Conservation (phyloP, 306 rosid species). For the Cucurbita moschata region DNA sequence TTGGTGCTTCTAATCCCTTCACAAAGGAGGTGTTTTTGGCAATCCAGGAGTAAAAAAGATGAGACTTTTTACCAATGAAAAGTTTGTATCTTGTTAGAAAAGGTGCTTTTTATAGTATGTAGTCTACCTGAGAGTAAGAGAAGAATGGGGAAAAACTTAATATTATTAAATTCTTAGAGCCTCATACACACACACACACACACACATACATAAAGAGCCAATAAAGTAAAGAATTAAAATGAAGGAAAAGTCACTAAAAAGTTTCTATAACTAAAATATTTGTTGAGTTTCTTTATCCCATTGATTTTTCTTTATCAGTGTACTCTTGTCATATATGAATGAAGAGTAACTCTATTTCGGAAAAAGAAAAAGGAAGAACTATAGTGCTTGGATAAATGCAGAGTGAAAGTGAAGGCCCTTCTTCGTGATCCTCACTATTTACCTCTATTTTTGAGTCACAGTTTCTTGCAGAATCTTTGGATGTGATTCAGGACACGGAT, state of each 20-base stretch:
- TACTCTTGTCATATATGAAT: not conserved
- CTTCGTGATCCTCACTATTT: slow-evolving; percentile 2
- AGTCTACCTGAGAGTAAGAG: too few species aligned
- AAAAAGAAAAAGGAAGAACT: not conserved
- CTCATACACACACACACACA: not conserved
- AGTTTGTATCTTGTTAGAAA: too few species aligned
- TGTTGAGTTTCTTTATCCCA: not conserved
- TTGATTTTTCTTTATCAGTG: not conserved
- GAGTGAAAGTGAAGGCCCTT: slow-evolving; percentile 6
- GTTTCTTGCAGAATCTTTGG: slow-evolving; percentile 97
- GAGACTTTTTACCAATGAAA: too few species aligned
- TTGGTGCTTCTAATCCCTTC: not conserved
- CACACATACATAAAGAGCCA: not conserved
- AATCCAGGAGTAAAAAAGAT: not conserved
- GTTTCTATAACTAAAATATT: not conserved
- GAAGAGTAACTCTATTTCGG: not conserved
- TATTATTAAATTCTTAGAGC: not conserved
- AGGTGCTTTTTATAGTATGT: too few species aligned
- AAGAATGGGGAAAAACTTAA: not conserved
- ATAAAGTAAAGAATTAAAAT: not conserved
- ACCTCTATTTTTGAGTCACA: slow-evolving; percentile 30
- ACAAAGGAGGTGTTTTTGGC: not conserved
- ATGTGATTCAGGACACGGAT: slow-evolving; percentile 71
- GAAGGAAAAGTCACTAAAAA: not conserved
- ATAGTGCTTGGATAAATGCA: slow-evolving; percentile 1